Conservation (phyloP, 2,329 filamentous ascomycete species). For the Monosporascus ibericus region DNA sequence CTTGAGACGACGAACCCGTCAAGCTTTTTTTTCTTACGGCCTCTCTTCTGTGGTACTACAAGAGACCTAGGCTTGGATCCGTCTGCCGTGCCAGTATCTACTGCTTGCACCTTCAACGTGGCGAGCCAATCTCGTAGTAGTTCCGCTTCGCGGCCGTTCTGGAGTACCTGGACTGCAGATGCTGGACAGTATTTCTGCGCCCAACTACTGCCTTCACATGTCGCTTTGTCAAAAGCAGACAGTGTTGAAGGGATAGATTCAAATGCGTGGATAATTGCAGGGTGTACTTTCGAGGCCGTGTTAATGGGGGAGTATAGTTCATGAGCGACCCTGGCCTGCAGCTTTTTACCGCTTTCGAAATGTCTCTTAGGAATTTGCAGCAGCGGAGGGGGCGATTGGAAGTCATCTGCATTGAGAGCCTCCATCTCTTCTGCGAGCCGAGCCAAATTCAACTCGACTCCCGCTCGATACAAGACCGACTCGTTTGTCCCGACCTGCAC, state of each 20-base stretch:
- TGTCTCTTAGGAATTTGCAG: constrained; percentile 50
- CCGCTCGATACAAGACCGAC: constrained; percentile 32
- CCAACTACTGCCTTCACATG: constrained; percentile 72
- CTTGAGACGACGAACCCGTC: constrained; percentile 77
- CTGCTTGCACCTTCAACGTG: constrained; percentile 67
- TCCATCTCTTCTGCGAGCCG: constrained; percentile 26
- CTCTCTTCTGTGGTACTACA: constrained; percentile 46
- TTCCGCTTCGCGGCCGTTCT: constrained; percentile 61
- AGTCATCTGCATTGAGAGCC: constrained; percentile 32
- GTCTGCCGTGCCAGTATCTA: constrained; percentile 54
- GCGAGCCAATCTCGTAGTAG: constrained; percentile 78
- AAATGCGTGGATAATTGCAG: constrained; percentile 55
- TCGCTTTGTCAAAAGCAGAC: constrained; percentile 74
- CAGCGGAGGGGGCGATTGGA: constrained; percentile 38
- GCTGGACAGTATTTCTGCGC: constrained; percentile 76
- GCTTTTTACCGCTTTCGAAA: constrained; percentile 51
- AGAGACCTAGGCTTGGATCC: constrained; percentile 24
- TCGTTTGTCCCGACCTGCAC: constrained; percentile 35
- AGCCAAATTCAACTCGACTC: constrained; percentile 34
- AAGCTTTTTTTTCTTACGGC: constrained; percentile 65
- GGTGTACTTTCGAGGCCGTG: constrained; percentile 36
- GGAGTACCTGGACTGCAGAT: constrained; percentile 65
- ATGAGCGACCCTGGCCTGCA: constrained; percentile 42
- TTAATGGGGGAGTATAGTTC: constrained; percentile 30
- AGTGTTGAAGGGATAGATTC: constrained; percentile 52